Evolutionary conservation across 2,329 filamentous ascomycete species (phyloP), one percentile per base, ranked within the genome.

Genomic region (Geosmithia flava): DNA sequence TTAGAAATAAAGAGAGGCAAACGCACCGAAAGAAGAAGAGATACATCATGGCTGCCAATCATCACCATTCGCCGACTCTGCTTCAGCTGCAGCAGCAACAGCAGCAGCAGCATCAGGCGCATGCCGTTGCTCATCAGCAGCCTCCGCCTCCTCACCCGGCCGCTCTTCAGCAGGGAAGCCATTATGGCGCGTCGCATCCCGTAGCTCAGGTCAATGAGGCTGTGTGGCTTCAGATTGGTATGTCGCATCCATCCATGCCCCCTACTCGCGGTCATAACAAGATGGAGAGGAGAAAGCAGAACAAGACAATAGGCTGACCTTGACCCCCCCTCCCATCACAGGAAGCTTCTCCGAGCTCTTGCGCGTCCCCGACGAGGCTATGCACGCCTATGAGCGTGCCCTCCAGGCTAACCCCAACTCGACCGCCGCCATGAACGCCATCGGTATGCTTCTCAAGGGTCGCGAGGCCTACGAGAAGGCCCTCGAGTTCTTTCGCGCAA

Each of bases 381-480:
- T 93, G 72, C 75, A 80, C 55, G 87, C 90, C 43, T 98, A 96
- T 65, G 89, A 97, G 65, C 84, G 87, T 62, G 93, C 90, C 42
- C 75, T 97, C 52, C 78, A 80, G 55, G 87, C 90, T 63, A 97
- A 97, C 61, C 79, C 81, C 44, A 87, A 87, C 70, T 97, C 91
- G 17, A 84, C 93, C 46, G 79, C 81, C 1, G 93, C 93, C 29
- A 91, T 97, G 87, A 94, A 89, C 57, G 87, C 89, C 52, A 95
- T 97, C 54, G 93, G 90, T 50, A 81, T 87, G 63, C 93, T 97
- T 52, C 74, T 96, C 51, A 83, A 94, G 56, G 90, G 86, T 39
- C 87, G 90, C 59, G 93, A 97, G 63, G 87, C 95, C 43, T 98
- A 95, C 58, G 83, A 86, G 43, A 93, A 93, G 61, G 93, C 93